Conservation (phyloP, 2,329 filamentous ascomycete species). For the Ophiostoma tasmaniense region DNA sequence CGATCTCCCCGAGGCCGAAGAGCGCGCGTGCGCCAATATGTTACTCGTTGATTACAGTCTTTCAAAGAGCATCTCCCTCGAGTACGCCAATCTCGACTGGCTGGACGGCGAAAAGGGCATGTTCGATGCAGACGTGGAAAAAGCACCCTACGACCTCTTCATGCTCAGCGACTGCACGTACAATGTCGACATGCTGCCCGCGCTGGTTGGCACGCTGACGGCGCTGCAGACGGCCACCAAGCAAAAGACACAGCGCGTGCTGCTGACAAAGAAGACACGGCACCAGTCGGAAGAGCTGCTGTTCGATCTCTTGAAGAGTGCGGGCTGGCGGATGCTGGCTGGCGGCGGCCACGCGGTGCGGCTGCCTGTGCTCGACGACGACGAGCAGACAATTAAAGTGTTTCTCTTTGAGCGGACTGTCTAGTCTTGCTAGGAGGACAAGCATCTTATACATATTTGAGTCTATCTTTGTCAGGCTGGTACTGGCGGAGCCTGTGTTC, state of each 20-base stretch:
- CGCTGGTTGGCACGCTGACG: conserved; percentile 45
- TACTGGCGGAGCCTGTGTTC: too few species aligned
- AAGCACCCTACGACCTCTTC: conserved; percentile 42
- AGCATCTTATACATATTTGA: too few species aligned
- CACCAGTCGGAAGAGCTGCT: conserved; percentile 44
- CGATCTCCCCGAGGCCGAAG: conserved; percentile 46
- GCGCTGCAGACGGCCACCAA: conserved; percentile 31
- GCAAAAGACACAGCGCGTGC: conserved; percentile 30
- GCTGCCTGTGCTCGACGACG: conserved; percentile 38
- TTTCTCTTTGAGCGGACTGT: conserved; percentile 40
- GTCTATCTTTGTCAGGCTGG: too few species aligned
- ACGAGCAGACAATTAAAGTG: conserved; percentile 41
- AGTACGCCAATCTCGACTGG: conserved; percentile 52
- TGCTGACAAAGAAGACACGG: conserved; percentile 48
- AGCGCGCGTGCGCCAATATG: conserved; percentile 42
- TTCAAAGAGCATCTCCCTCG: conserved; percentile 24
- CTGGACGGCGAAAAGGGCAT: conserved; percentile 38
- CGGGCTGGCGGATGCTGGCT: conserved; percentile 36
- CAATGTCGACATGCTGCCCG: conserved; percentile 47
- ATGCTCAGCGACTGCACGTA: conserved; percentile 55
- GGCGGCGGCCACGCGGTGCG: conserved; percentile 25
- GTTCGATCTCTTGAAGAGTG: conserved; percentile 38
- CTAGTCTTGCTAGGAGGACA: background rate
- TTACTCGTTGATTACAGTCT: conserved; percentile 8
- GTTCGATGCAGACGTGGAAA: conserved; percentile 34